Base-by-base conservation (phyloP, 2,329 filamentous ascomycete genomes). In the Fusarium bactridioides region DNA sequence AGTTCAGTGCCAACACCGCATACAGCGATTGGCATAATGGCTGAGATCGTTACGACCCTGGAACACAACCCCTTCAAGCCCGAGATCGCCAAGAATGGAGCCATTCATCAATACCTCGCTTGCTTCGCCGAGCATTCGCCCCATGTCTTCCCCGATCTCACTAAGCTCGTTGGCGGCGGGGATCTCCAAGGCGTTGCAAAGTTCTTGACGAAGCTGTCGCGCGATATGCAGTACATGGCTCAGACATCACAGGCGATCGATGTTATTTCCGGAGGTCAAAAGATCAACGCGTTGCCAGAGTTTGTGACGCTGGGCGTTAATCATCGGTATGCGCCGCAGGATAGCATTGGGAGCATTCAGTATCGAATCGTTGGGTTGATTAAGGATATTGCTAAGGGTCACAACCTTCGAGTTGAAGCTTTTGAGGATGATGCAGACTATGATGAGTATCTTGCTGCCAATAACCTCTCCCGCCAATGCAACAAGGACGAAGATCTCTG, bases 11-110 rank as follows among this genome's bases (percentile, higher is more conserved):
- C 89, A 45, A 86, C 87, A 11, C 84, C 87, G 3, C 90, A 93
- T 79, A 93, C 90, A 0, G 89, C 89, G 19, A 92, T 93, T 63
- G 91, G 91, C 7, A 90, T 93, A 67, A 84, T 91, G 69, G 84
- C 88, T 16, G 89, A 93, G 74, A 86, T 93, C 47, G 86, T 92
- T 65, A 84, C 85, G n/a, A 78, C 84, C 25, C 86, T 93, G 11
- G 91, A 93, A 77, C 79, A 82, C 2, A 82, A 87, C 51, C 83
- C 87, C 1, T 91, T 88, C 78, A 79, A 83, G 5, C 86, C 88
- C 0, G 4, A 64, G 4, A 67, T 82, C 19, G 81, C 83, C 15
- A 79, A 84, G 9, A 79, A 84, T 18, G 87, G 88, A 55, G 89
- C 89, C 0, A 84, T 88, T 25, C 83, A 90, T 64, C 80, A 84